These are phyloP conservation scores for Pterocarpus santalinus DNA, from an alignment of 306 rosid genomes.

Conservation along the genomic window DNA sequence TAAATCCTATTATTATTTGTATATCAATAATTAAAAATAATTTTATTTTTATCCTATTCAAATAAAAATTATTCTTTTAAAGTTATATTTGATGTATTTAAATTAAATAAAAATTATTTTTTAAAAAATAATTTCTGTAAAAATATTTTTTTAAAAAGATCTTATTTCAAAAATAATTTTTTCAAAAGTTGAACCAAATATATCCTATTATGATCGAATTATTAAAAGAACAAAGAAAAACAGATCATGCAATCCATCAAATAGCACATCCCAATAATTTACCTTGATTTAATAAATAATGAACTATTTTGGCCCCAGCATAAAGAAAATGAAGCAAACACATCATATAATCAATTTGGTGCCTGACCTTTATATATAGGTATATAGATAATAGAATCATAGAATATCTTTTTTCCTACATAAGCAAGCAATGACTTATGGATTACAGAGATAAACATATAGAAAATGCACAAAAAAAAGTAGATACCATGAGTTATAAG, in stretches of 20 bases:
- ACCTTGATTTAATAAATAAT: neutral
- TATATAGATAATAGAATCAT: neutral
- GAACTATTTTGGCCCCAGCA: neutral
- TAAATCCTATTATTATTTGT: too few species aligned
- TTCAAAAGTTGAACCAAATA: too few species aligned
- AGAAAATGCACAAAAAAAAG: neutral
- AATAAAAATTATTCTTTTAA: too few species aligned
- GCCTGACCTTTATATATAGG: neutral
- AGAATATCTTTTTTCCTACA: neutral
- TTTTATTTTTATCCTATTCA: too few species aligned
- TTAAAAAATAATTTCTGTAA: too few species aligned
- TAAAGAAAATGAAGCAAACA: neutral
- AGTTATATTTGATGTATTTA: too few species aligned
- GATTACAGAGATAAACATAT: neutral
- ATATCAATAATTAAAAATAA: too few species aligned
- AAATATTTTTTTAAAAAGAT: too few species aligned
- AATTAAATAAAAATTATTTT: too few species aligned
- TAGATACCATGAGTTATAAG: slow-evolving; percentile 4
- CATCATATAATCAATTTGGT: neutral
- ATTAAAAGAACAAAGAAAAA: too few species aligned
- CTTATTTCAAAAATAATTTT: too few species aligned
- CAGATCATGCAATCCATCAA: neutral
- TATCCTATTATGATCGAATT: too few species aligned
- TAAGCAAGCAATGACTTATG: slow-evolving; percentile 20
- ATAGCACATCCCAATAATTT: neutral